phyloP scores from a whole-genome alignment of 768 basidiomycete genomes.

The Strobilomyces dryophilus region DNA sequence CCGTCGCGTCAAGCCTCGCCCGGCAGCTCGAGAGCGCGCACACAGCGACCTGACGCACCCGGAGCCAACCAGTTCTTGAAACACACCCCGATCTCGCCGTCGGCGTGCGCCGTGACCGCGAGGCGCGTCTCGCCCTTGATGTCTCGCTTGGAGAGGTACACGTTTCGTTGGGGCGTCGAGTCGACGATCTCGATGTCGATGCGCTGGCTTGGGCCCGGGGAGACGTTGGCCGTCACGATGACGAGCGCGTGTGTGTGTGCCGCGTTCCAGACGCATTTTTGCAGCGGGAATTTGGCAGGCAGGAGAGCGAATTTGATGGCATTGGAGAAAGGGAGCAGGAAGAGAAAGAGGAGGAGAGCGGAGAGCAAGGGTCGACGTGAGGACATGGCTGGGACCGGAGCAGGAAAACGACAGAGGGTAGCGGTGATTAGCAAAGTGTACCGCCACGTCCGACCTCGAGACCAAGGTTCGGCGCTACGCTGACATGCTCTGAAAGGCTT shows the following conservation, averaged over 20 bases:
- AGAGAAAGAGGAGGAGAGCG: conserved; percentile 17
- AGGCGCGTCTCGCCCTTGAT: conserved; percentile 90
- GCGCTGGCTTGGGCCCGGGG: conserved; percentile 68
- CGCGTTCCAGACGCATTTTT: conserved; percentile 95
- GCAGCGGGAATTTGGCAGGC: conserved; percentile 65
- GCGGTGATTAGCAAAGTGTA: neutral
- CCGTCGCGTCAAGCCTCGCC: neutral
- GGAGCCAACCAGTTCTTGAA: conserved; percentile 77
- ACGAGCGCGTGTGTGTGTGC: conserved; percentile 85
- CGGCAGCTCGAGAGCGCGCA: too few species aligned
- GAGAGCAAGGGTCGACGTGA: conserved; percentile 5
- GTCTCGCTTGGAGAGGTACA: conserved; percentile 84
- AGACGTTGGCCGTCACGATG: conserved; percentile 94
- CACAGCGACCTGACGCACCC: conserved; percentile 39
- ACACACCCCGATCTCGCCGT: conserved; percentile 95
- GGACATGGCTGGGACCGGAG: too few species aligned
- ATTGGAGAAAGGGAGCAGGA: conserved; percentile 27
- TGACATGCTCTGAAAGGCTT: too few species aligned
- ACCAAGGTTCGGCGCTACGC: too few species aligned
- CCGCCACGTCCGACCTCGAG: too few species aligned
- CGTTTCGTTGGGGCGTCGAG: conserved; percentile 77
- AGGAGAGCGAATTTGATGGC: conserved; percentile 87
- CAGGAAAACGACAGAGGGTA: too few species aligned
- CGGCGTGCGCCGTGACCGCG: conserved; percentile 89
- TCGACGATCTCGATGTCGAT: conserved; percentile 95